Percentiles rank a stretch among this genome's conserved stretches.
phyloP scores from a whole-genome alignment of 2,329 filamentous ascomycete species.

The Knufia petricola region DNA sequence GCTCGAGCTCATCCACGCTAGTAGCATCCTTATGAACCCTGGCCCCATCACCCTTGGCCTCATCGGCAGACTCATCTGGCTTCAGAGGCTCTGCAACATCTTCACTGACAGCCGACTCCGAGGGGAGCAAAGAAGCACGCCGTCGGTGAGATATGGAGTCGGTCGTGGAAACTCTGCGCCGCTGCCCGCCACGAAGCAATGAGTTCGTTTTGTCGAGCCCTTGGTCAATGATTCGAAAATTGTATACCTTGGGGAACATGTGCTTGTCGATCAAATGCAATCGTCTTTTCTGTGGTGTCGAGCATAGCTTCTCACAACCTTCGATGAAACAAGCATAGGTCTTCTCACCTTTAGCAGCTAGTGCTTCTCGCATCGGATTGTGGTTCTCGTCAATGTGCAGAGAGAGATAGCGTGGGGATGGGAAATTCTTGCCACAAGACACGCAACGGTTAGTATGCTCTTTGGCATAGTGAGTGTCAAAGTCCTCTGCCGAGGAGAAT shows the following conservation, averaged over 20 bases:
- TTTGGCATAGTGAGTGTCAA: slow-evolving; percentile 77
- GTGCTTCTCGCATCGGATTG: slow-evolving; percentile 65
- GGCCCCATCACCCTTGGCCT: not conserved
- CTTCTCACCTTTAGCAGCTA: slow-evolving; percentile 71
- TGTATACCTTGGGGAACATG: slow-evolving; percentile 77
- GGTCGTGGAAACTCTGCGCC: slow-evolving; percentile 27
- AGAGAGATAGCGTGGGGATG: slow-evolving; percentile 66
- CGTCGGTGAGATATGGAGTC: not conserved
- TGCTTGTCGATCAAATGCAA: slow-evolving; percentile 93
- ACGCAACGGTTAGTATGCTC: slow-evolving; percentile 75
- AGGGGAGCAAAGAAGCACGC: not conserved
- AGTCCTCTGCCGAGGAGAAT: slow-evolving; percentile 69
- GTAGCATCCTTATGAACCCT: no score
- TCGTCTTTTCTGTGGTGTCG: slow-evolving; percentile 70
- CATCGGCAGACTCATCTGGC: slow-evolving; percentile 1
- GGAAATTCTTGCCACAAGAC: slow-evolving; percentile 80
- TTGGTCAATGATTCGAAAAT: slow-evolving; percentile 72
- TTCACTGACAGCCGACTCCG: not conserved
- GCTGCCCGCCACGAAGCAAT: slow-evolving; percentile 53
- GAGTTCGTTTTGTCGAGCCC: slow-evolving; percentile 81
- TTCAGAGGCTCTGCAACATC: not conserved
- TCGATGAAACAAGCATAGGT: slow-evolving; percentile 88
- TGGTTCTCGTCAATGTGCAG: slow-evolving; percentile 89
- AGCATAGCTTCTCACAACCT: slow-evolving; percentile 74
- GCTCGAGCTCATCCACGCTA: slow-evolving; percentile 30